These are phyloP conservation scores for Naganishia friedmannii DNA, from an alignment of 768 basidiomycete species.

Conservation along the genomic window DNA sequence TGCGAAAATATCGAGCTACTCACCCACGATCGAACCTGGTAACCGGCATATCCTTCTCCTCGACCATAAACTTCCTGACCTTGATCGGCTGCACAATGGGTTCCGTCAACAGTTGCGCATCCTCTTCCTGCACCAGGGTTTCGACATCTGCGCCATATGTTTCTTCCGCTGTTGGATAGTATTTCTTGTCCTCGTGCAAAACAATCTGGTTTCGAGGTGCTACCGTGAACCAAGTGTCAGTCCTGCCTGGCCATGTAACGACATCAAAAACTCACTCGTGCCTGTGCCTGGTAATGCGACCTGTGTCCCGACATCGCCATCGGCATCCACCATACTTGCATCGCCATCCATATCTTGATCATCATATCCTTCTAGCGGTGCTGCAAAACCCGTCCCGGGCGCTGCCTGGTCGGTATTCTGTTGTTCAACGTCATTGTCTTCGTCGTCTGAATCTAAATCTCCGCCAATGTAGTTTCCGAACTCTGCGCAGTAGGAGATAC, in stretches of 20 bases:
- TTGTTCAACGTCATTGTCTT: constrained; percentile 57
- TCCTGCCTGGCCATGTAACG: not conserved
- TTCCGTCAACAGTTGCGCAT: constrained; percentile 88
- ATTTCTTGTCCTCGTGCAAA: constrained; percentile 95
- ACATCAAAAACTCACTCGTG: constrained; percentile 7
- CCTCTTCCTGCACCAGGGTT: constrained; percentile 96
- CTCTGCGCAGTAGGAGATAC: constrained; percentile 51
- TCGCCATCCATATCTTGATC: constrained; percentile 56
- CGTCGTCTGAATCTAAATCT: constrained; percentile 81
- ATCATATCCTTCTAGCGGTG: constrained; percentile 77
- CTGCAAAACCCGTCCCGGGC: constrained; percentile 44
- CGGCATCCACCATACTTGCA: constrained; percentile 55
- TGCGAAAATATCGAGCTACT: constrained; percentile 43
- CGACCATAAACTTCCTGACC: constrained; percentile 87
- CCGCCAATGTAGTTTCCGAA: constrained; percentile 98
- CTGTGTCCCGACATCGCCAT: constrained; percentile 42
- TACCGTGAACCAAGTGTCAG: not conserved
- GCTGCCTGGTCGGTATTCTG: constrained; percentile 55
- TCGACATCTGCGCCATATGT: constrained; percentile 93
- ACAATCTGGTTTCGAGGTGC: constrained; percentile 54
- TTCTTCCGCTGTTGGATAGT: constrained; percentile 88
- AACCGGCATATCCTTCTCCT: constrained; percentile 91
- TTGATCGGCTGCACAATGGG: constrained; percentile 95
- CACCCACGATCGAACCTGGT: constrained; percentile 98
- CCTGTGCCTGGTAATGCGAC: constrained; percentile 14